These are phyloP conservation scores for Fusarium avenaceum DNA, from an alignment of 2,329 filamentous ascomycete species.

Conservation along the genomic window DNA sequence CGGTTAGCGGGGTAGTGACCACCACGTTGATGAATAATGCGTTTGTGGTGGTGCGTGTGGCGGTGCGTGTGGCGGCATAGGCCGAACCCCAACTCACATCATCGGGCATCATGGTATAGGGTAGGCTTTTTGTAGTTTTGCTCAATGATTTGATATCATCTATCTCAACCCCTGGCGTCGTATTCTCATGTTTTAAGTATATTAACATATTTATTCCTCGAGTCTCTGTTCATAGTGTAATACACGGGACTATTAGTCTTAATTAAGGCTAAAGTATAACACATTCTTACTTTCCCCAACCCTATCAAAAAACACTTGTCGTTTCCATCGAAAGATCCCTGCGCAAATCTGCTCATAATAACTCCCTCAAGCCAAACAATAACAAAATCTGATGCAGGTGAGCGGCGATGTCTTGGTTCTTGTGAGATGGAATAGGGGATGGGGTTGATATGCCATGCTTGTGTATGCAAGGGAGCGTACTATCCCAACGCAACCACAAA, in stretches of 20 bases:
- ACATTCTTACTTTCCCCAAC: neutral
- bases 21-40: constrained; percentile 38
- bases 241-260: no score
- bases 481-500: neutral
- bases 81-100: no score
- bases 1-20: constrained; percentile 3
- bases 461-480: neutral
- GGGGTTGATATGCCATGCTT: neutral
- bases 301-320: neutral
- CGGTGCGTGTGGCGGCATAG: neutral
- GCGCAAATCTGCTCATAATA: constrained; percentile 35
- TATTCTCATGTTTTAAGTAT: no score
- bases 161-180: no score
- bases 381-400: constrained; percentile 1
- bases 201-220: no score
- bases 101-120: no score
- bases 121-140: no score
- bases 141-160: no score
- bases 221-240: no score
- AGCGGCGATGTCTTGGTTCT: constrained; percentile 13
- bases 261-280: neutral
- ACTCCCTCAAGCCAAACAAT: constrained; percentile 12
- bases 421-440: neutral
- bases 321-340: neutral
- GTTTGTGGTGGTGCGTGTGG: neutral